Percentiles rank a stretch among this genome's conserved stretches.
Conservation (phyloP, 2,329 filamentous ascomycete species). For the Sordariomycetes sp. region DNA sequence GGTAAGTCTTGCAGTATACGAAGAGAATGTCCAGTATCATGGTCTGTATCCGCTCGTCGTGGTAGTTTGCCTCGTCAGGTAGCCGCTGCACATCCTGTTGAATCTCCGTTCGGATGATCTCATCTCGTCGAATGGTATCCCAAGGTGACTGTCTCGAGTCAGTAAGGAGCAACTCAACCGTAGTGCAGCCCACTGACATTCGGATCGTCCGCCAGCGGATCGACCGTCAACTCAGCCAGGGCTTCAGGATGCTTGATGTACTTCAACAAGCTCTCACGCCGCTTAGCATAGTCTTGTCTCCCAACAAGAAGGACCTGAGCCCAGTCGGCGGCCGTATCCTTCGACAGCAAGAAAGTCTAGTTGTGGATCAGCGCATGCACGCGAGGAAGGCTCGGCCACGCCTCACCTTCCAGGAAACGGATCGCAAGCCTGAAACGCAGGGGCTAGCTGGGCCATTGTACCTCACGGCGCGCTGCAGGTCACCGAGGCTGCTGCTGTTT, state of each 20-base stretch:
- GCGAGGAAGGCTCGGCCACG: background rate
- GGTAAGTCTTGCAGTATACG: slow-evolving; percentile 88
- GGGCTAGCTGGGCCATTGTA: slow-evolving; percentile 50
- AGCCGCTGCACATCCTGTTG: slow-evolving; percentile 90
- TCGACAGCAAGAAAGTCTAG: slow-evolving; percentile 74
- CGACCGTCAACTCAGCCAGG: slow-evolving; percentile 57
- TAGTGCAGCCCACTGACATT: slow-evolving; percentile 27
- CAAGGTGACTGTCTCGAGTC: slow-evolving; percentile 63
- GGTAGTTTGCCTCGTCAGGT: slow-evolving; percentile 86
- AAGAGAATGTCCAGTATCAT: slow-evolving; percentile 87
- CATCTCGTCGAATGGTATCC: slow-evolving; percentile 78
- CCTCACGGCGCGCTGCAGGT: slow-evolving; percentile 56
- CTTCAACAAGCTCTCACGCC: slow-evolving; percentile 66
- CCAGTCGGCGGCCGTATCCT: slow-evolving; percentile 59
- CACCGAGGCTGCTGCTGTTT: slow-evolving; percentile 46
- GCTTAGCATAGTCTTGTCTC: slow-evolving; percentile 63
- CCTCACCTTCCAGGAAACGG: slow-evolving; percentile 81
- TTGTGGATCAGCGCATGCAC: background rate
- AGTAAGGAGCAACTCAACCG: background rate
- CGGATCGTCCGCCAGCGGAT: slow-evolving; percentile 78
- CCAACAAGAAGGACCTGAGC: slow-evolving; percentile 55
- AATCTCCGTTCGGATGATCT: slow-evolving; percentile 78
- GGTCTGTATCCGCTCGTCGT: slow-evolving; percentile 65
- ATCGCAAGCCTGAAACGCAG: slow-evolving; percentile 66
- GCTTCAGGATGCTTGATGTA: slow-evolving; percentile 80